Evolutionary conservation across 441 rosid genomes (phyloP), one percentile per base, ranked within the genome.

Genomic region (Cnidoscolus chayamansa): DNA sequence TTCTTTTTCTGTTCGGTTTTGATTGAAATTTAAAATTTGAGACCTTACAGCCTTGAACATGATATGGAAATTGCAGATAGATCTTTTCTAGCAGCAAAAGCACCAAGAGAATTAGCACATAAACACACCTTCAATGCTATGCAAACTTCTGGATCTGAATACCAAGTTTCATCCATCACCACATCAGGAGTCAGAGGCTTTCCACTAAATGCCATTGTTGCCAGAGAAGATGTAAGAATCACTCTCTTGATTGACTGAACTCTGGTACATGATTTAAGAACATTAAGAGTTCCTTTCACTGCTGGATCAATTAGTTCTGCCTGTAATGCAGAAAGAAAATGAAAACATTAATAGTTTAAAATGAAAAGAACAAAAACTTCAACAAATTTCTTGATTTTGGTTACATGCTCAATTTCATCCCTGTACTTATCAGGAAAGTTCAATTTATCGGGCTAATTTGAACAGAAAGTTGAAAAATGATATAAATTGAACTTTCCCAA

Each of bases 141-240:
- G 58, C 85, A 78, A 37, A 84, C 0, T 62, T 45, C 74, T 1
- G 75, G 63, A 82, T 84, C 35, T 83, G 87, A 25, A 68, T 72
- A 8, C 84, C 84, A 60, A 74, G 85, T 32, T 89, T 75, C 60
- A 85, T 74, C 5, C 86, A 15, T 7, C 13, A 79, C 74, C 0
- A 74, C 83, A 53, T 82, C 86, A 11, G 80, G 75, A 4, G 84
- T 74, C 43, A 76, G 76, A 50, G 86, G 87, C 61, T 77, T 84
- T 16, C 82, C 79, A 0, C 68, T 77, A 73, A n/a, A 79, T 31
- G 65, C 10, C 75, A 78, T 81, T 0, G 90, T 62, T 50, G 89
- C 83, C 53, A 88, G 82, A 12, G 93, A 87, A 59, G 91, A 89
- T n/a, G 92, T 90, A 65, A 89, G 71, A 48, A 87, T 88, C 48